Evolutionary conservation across 352 stramenopile genomes (phyloP).

Genomic region (Globisporangium solare): DNA sequence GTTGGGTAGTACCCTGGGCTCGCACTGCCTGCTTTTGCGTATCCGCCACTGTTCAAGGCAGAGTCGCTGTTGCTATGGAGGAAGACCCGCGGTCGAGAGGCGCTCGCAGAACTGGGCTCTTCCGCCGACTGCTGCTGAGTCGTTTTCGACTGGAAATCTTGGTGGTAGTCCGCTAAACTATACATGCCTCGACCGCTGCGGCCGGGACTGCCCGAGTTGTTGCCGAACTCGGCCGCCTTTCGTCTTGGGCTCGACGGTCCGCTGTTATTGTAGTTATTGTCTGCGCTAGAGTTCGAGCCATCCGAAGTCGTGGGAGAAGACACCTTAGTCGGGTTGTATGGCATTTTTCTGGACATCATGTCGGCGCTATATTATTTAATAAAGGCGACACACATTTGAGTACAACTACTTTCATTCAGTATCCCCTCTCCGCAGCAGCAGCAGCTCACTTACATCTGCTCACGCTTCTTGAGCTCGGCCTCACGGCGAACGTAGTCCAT

Average conservation of each 20-base stretch:
- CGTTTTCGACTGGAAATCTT: conserved; percentile 27
- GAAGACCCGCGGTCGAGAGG: conserved; percentile 3
- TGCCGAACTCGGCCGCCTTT: conserved; percentile 17
- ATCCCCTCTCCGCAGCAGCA: background rate
- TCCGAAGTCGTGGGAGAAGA: conserved; percentile 71
- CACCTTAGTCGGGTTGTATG: conserved; percentile 56
- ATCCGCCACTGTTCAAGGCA: conserved; percentile 9
- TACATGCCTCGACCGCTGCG: conserved; percentile 19
- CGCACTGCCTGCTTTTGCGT: conserved; percentile 7
- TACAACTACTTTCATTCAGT: background rate
- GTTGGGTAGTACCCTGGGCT: conserved; percentile 25
- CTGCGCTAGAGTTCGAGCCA: conserved; percentile 68
- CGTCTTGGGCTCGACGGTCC: conserved; percentile 24
- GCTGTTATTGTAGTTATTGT: conserved; percentile 65
- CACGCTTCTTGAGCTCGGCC: conserved; percentile 77
- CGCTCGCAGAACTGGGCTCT: background rate
- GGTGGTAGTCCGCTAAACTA: conserved; percentile 34
- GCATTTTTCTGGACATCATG: conserved; percentile 72
- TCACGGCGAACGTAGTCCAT: conserved; percentile 78
- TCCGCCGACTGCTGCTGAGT: conserved; percentile 11
- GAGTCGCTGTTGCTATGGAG: conserved; percentile 15
- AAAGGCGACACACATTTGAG: background rate
- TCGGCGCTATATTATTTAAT: conserved; percentile 40
- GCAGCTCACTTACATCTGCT: conserved; percentile 59
- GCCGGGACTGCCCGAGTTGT: conserved; percentile 46